Percentiles rank a stretch among this genome's conserved stretches.
phyloP scores from a whole-genome alignment of 2,329 filamentous ascomycete species.

The Graphilbum fragrans region DNA sequence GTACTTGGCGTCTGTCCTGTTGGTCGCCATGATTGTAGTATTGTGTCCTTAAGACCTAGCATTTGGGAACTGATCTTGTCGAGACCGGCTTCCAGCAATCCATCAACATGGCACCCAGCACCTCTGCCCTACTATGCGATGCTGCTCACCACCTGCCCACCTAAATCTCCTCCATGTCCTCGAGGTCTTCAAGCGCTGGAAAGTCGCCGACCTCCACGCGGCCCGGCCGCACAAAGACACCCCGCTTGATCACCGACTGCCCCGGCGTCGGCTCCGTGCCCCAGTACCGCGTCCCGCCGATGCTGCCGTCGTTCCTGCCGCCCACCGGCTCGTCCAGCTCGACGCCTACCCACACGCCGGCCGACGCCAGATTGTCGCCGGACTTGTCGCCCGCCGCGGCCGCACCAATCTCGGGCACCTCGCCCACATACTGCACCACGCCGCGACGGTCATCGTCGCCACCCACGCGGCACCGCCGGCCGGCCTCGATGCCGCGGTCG shows the following conservation, averaged over 20 bases:
- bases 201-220: slow-evolving; percentile 67
- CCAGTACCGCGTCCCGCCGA: slow-evolving; percentile 56
- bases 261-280: slow-evolving; percentile 34
- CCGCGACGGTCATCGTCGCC: slow-evolving; percentile 59
- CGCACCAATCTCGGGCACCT: slow-evolving; percentile 53
- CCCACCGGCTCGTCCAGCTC: slow-evolving; percentile 68
- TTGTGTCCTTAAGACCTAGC: too few species aligned
- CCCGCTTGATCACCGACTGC: slow-evolving; percentile 45
- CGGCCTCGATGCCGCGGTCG: slow-evolving; percentile 52
- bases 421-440: slow-evolving; percentile 58
- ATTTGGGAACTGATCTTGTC: too few species aligned
- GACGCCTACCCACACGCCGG: slow-evolving; percentile 61
- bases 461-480: slow-evolving; percentile 52
- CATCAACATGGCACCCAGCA: too few species aligned
- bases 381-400: background rate
- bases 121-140: too few species aligned
- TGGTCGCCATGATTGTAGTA: too few species aligned
- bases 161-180: slow-evolving; percentile 66
- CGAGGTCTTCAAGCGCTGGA: slow-evolving; percentile 57
- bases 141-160: background rate
- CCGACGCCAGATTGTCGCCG: slow-evolving; percentile 22
- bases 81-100: too few species aligned
- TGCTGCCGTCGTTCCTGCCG: slow-evolving; percentile 69
- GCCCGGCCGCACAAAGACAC: slow-evolving; percentile 69
- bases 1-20: too few species aligned